These are phyloP conservation scores for Hylodesmum podocarpum DNA, from an alignment of 306 rosid genomes.

Conservation along the genomic window DNA sequence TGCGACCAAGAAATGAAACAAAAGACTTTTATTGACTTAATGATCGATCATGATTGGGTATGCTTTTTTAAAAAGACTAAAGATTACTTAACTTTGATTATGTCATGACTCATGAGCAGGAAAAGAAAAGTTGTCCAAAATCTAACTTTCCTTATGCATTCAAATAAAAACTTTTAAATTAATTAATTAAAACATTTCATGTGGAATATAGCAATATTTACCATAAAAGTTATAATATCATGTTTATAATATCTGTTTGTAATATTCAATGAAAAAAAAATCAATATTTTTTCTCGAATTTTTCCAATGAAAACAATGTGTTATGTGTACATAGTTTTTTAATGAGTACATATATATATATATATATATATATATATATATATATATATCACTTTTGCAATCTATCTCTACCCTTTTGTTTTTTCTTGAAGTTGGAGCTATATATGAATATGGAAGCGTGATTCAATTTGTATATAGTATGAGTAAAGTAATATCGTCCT, in stretches of 20 bases:
- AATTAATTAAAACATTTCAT: not conserved
- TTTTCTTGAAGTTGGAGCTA: not conserved
- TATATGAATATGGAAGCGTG: constrained; percentile 13
- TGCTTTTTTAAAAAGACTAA: not conserved
- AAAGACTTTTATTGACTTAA: not conserved
- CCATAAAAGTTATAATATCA: not conserved
- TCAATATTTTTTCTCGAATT: not conserved
- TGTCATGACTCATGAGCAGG: not conserved
- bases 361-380: not conserved
- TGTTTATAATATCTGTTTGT: not conserved
- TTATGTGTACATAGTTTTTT: not conserved
- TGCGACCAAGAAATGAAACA: not conserved
- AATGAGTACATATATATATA: too few species aligned
- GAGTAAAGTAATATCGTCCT: not conserved
- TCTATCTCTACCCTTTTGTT: not conserved
- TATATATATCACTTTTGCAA: not conserved
- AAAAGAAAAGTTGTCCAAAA: not conserved
- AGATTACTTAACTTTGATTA: not conserved
- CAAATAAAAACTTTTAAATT: not conserved
- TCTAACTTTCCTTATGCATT: not conserved
- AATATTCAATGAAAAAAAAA: not conserved
- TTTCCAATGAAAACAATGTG: not conserved
- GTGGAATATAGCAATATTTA: not conserved
- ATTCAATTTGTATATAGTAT: constrained; percentile 1
- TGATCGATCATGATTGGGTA: not conserved